Evolutionary conservation across 768 basidiomycete species (phyloP), one percentile per base, ranked within the genome.

Genomic region (Calocybe cyanea): DNA sequence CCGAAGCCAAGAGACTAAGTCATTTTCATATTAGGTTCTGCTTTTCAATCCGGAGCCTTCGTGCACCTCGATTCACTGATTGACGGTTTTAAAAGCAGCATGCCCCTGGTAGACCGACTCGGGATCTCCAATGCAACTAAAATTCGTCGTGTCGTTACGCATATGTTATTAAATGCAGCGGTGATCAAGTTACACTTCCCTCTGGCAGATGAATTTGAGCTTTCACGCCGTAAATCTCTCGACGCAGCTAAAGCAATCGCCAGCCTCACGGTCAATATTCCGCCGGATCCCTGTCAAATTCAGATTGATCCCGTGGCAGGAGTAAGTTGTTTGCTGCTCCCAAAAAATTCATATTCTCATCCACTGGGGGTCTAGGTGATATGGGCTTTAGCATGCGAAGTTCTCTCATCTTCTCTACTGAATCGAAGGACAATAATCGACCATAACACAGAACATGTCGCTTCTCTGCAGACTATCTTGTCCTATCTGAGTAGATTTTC

Each of bases 391-490:
- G 40, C 40, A 28, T 41, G 7, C 4, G 23, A 41, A 15, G 8
- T 40, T 30, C 32, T 21, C 13, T 8, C 15, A 14, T 18, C 39
- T 32, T 7, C 30, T 23, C 7, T 37, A 23, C 25, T 28, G 25
- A 30, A 31, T 10, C 5, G 7, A 35, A n/a, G 34, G 4, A 14
- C 13, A 6, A 5, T 18, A 45, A n/a, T 17, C 24, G 43, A n/a
- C n/a, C n/a, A 15, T 2, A 56, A 50, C 57, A 49, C 37, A 21
- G 41, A 49, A 44, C 19, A 28, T 41, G 33, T 15, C 43, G 32
- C 17, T 7, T 28, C 24, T 7, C 21, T 41, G 3, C 11, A 30
- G 4, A 30, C 21, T 2, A 28, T 41, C 17, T 3, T 41, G 18
- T 8, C 24, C 21, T 15, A 28, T 2, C 7, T 41, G 15, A 28